Percentiles rank a stretch among this genome's conserved stretches.
Evolutionary conservation across 306 rosid species (phyloP).

Genomic region (Luffa aegyptiaca): DNA sequence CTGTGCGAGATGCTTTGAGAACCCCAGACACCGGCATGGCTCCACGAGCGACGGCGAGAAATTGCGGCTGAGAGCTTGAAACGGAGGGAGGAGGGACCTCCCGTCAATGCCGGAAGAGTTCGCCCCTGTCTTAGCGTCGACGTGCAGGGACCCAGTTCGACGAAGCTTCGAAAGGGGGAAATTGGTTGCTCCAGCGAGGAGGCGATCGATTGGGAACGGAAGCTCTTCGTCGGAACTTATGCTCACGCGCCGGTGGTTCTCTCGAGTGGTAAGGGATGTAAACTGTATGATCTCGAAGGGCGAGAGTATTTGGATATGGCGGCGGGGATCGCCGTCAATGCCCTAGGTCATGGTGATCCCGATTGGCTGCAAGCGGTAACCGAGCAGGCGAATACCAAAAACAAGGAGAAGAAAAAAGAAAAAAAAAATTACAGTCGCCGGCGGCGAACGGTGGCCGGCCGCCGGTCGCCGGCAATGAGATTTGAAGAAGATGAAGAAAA

Average conservation of each 20-base stretch:
- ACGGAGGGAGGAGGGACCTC: too few species aligned
- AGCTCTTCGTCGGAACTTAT: slow-evolving; percentile 61
- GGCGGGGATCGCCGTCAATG: slow-evolving; percentile 77
- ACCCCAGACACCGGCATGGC: too few species aligned
- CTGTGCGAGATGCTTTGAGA: too few species aligned
- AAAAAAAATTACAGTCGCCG: too few species aligned
- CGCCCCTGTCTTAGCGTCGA: slow-evolving; percentile 8
- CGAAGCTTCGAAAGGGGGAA: background rate
- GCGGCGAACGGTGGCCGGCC: too few species aligned
- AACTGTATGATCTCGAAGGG: slow-evolving; percentile 66
- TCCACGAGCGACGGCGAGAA: too few species aligned
- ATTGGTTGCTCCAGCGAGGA: slow-evolving; percentile 17
- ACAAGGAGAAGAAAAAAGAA: too few species aligned
- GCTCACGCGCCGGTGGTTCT: slow-evolving; percentile 71
- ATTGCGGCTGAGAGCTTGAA: too few species aligned
- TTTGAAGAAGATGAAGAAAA: too few species aligned
- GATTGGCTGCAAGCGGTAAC: slow-evolving; percentile 69
- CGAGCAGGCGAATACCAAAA: slow-evolving; percentile 50
- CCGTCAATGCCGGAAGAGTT: background rate
- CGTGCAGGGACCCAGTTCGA: background rate
- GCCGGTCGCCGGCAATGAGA: too few species aligned
- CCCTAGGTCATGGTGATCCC: slow-evolving; percentile 70
- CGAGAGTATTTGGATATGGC: slow-evolving; percentile 63
- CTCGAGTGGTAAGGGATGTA: slow-evolving; percentile 65
- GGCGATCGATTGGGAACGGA: slow-evolving; percentile 58